Percentiles rank a stretch among this genome's conserved stretches.
These are phyloP conservation scores for Urochloa ruziziensis DNA, from an alignment of 176 grass and related monocot genomes.

Conservation along the genomic window DNA sequence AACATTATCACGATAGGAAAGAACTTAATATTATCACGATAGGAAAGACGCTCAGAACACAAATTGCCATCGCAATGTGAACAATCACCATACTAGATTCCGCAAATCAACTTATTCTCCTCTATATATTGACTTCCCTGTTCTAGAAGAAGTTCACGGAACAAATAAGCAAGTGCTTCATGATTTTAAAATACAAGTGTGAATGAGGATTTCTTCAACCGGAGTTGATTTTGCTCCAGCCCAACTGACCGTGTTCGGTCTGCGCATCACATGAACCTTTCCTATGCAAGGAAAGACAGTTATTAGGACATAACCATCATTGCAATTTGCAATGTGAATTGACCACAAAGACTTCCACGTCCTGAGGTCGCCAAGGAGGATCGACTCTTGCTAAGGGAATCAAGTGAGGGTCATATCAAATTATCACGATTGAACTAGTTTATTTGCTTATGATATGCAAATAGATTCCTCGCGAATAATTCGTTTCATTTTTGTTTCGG, in stretches of 20 bases:
- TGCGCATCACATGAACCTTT: background rate
- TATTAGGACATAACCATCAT: background rate
- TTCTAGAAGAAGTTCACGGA: background rate
- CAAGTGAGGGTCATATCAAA: background rate
- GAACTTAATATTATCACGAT: background rate
- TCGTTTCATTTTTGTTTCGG: too few species aligned
- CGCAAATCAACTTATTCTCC: background rate
- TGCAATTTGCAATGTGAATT: background rate
- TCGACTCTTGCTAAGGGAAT: background rate
- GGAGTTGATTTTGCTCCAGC: background rate
- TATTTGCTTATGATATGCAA: too few species aligned
- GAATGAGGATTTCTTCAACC: background rate
- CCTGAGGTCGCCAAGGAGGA: background rate
- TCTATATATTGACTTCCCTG: background rate
- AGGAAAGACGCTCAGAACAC: background rate
- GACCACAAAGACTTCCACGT: background rate
- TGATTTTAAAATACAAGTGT: background rate
- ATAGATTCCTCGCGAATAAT: too few species aligned
- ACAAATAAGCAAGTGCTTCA: background rate
- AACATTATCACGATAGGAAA: background rate
- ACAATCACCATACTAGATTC: background rate
- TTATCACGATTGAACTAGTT: too few species aligned
- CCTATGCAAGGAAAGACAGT: background rate
- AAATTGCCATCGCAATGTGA: background rate
- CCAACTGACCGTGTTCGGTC: background rate